Conservation (phyloP, 176 grass and related monocot species). For the Poa annua region DNA sequence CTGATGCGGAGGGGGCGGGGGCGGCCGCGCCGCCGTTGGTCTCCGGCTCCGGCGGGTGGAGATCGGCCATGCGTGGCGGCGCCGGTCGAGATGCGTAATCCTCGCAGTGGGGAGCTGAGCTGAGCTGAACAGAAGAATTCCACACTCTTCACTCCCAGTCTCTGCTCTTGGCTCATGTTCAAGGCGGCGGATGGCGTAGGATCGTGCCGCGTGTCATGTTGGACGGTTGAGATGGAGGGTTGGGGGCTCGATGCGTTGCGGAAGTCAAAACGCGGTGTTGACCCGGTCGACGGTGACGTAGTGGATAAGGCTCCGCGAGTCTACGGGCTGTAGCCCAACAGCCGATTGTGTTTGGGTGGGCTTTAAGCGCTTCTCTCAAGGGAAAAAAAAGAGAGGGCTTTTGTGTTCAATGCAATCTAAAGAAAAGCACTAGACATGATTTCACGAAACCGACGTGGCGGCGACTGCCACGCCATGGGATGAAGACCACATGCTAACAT, state of each 20-base stretch:
- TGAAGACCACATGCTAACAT: too few species aligned
- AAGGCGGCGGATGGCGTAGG: not conserved
- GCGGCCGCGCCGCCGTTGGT: constrained; percentile 19
- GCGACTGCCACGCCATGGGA: too few species aligned
- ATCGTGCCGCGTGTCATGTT: not conserved
- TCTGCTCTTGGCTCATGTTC: not conserved
- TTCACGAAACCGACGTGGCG: too few species aligned
- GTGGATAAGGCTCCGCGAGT: constrained; percentile 2
- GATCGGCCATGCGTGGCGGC: constrained; percentile 58
- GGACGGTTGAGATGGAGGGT: constrained; percentile 23
- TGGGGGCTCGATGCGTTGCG: constrained; percentile 28
- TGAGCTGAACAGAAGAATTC: not conserved
- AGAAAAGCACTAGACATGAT: too few species aligned
- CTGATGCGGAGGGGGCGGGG: not conserved
- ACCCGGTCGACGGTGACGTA: constrained; percentile 22
- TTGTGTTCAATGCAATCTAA: too few species aligned
- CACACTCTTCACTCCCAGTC: not conserved
- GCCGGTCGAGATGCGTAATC: constrained; percentile 55
- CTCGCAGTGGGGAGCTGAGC: constrained; percentile 32
- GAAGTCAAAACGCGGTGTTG: constrained; percentile 32
- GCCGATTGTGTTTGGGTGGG: too few species aligned
- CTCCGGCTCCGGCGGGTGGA: constrained; percentile 50
- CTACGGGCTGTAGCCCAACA: not conserved
- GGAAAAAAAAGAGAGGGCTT: too few species aligned
- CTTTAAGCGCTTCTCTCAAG: too few species aligned